phyloP scores from a whole-genome alignment of 495 filamentous ascomycete species.

The Geopyxis carbonaria region DNA sequence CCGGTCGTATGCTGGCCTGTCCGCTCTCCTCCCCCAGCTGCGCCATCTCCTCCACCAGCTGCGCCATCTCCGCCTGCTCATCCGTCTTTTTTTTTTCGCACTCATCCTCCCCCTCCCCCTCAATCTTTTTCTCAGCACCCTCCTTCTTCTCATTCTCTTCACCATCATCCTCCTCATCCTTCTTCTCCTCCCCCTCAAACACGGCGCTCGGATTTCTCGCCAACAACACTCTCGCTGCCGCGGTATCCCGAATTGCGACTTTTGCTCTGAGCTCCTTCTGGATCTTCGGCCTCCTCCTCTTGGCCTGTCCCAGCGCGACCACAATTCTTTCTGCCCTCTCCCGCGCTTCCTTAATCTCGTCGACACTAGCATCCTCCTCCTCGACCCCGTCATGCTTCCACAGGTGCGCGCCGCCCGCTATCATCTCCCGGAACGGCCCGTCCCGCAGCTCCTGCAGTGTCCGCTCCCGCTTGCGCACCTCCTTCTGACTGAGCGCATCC shows the following conservation, averaged over 20 bases:
- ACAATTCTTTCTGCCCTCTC: background rate
- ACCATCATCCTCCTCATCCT: conserved; percentile 1
- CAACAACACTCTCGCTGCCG: conserved; percentile 1
- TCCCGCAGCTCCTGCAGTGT: background rate
- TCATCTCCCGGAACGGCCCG: conserved; percentile 1
- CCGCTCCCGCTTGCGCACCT: background rate
- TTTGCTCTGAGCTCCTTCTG: background rate
- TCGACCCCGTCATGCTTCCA: background rate
- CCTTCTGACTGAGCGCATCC: background rate
- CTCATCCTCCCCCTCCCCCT: too few species aligned
- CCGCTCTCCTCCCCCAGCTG: too few species aligned
- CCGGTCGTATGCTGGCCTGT: too few species aligned
- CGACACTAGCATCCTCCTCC: background rate
- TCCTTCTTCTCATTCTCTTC: too few species aligned
- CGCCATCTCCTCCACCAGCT: too few species aligned
- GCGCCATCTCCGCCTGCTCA: too few species aligned
- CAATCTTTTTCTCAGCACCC: too few species aligned
- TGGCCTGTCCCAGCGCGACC: background rate
- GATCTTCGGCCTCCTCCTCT: background rate
- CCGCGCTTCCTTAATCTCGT: background rate
- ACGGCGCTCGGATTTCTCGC: too few species aligned
- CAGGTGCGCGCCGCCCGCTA: conserved; percentile 1
- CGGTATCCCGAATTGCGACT: conserved; percentile 1
- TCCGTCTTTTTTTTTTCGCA: too few species aligned
- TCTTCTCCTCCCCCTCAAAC: too few species aligned